Evolutionary conservation across 805 yeast genomes (phyloP), one percentile per base, ranked within the genome.

Genomic region (Lachancea fermentati): DNA sequence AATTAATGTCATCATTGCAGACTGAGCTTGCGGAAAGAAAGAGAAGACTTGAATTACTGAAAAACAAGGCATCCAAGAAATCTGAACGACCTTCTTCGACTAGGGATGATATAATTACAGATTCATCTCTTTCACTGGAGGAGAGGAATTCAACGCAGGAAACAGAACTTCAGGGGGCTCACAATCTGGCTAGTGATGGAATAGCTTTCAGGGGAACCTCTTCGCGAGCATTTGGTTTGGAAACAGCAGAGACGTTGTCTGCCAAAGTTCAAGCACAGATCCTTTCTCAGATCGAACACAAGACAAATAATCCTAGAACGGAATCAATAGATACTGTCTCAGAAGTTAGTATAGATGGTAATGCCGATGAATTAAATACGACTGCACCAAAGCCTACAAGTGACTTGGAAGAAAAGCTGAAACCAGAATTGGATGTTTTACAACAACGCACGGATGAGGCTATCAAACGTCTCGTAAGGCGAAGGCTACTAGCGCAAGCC

Each of bases 361-460:
- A 29, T 4, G 35, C 11, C 4, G 11, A 16, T 22, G 28, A 16
- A 36, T 5, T 4, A 11, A 26, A 28, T 32, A n/a, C 19, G 5
- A 19, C 5, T 5, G 4, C n/a, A 5, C 11, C 26, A 22, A 36
- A 33, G 18, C 34, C 42, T 4, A 22, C 41, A 2, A 38, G 39
- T 24, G 43, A 63, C 54, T 50, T 68, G 55, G 66, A 57, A 45
- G 50, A 62, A 13, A 71, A 67, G 42, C 43, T 76, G 6, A 54
- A 62, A 25, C 63, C 59, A 0, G 64, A 67, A 29, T 36, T 73
- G 35, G 63, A 64, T 9, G 47, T 59, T 4, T 48, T 75, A n/a
- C 60, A 66, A 2, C 57, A 60, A 18, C 54, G 62, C 35, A 77
- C 81, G 0, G 68, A 74, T 32, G 56, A 53, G n/a, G 67, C 65